These are phyloP conservation scores for Penicillium olsonii DNA, from an alignment of 2,329 filamentous ascomycete species.

Conservation along the genomic window DNA sequence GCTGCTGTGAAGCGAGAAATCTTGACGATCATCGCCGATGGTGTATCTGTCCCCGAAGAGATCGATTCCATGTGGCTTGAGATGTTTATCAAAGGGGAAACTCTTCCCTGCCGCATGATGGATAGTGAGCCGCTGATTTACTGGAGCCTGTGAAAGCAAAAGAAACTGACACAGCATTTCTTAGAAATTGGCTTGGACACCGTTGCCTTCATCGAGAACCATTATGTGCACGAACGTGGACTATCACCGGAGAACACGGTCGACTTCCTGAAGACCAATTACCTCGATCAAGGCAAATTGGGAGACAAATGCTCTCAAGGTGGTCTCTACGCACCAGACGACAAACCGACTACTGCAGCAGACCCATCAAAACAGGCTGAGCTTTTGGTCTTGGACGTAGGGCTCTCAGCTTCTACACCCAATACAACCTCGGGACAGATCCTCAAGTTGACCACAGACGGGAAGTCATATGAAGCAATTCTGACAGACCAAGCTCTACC, in stretches of 20 bases:
- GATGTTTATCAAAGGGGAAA: conserved; percentile 35
- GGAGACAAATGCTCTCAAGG: conserved; percentile 48
- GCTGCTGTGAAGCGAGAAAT: conserved; percentile 58
- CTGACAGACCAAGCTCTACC: conserved; percentile 35
- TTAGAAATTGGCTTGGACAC: conserved; percentile 54
- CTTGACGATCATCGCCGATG: conserved; percentile 53
- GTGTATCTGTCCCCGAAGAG: conserved; percentile 51
- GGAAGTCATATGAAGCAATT: conserved; percentile 6
- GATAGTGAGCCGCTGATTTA: conserved; percentile 34
- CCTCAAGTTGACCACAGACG: conserved; percentile 15
- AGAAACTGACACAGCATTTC: not conserved
- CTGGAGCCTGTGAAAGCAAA: not conserved
- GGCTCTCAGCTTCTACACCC: conserved; percentile 18
- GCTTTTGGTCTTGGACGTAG: conserved; percentile 27
- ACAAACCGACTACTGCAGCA: not conserved
- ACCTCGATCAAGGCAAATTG: conserved; percentile 50
- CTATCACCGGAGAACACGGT: conserved; percentile 44
- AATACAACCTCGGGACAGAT: conserved; percentile 20
- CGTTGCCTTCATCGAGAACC: conserved; percentile 55
- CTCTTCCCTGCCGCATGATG: conserved; percentile 47
- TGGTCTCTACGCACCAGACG: conserved; percentile 39
- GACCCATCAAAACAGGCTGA: not conserved
- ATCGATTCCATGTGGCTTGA: conserved; percentile 53
- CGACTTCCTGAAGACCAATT: conserved; percentile 49
- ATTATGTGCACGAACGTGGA: conserved; percentile 55